Base-by-base conservation (phyloP, 352 stramenopile species). In the Pythium chondricola region DNA sequence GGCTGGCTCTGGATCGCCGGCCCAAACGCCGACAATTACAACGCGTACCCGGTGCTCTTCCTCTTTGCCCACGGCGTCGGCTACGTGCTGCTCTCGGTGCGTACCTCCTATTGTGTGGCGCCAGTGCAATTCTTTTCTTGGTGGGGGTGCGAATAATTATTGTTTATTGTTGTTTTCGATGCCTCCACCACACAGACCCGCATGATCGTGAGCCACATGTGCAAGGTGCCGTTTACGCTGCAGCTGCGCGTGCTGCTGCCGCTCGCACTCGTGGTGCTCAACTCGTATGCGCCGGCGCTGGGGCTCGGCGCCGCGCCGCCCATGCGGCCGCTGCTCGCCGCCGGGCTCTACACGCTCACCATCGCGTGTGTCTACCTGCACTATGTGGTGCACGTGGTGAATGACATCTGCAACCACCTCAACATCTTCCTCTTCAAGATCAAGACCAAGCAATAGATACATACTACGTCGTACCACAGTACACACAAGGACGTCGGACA, bases 141-240 rank as follows among this genome's bases (percentile, higher is more conserved):
- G n/a, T n/a, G n/a, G n/a, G n/a, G n/a, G n/a, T n/a, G n/a, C 13
- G 4, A 20, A 25, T 29, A 27, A 25, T 43, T n/a, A n/a, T n/a
- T n/a, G n/a, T n/a, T n/a, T n/a, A n/a, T n/a, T 32, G 20, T 43
- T 35, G 41, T 46, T 32, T 44, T 17, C 48, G 16, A 25, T n/a
- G n/a, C n/a, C n/a, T n/a, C n/a, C n/a, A n/a, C n/a, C n/a, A n/a
- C n/a, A 4, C 26, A 93, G 79, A 92, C 80, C 25, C 80, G 80
- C 57, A 94, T 94, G 83, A 94, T 92, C 58, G 67, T 85, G 43
- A 88, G 78, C 65, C 83, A 94, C 69, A 94, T 94, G 83, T 94
- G 80, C 65, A 94, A 94, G 65, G 74, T 94, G 21, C 78, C 80
- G 39, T 94, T 86, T 57, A 79, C 80, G 32, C 74, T 72, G 25